phyloP scores from a whole-genome alignment of 345 rosid genomes.

The Tarenaya hassleriana region DNA sequence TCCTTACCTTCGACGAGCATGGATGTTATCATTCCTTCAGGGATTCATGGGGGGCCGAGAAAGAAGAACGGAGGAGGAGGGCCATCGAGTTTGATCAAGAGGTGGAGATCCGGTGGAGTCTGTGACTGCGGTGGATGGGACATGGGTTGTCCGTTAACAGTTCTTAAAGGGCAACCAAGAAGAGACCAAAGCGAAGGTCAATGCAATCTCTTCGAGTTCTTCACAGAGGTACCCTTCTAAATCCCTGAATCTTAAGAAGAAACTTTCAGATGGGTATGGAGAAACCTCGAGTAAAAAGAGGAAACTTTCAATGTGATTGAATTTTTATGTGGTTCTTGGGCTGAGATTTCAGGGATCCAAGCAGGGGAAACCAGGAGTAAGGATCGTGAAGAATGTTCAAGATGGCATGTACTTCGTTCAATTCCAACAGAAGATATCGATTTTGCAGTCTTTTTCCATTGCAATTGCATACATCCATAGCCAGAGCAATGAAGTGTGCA shows the following conservation, averaged over 20 bases:
- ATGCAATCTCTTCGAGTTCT: slow-evolving; percentile 46
- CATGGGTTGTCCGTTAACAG: slow-evolving; percentile 65
- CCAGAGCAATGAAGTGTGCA: slow-evolving; percentile 42
- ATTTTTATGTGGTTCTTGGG: neutral
- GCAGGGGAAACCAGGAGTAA: slow-evolving; percentile 33
- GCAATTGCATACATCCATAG: slow-evolving; percentile 66
- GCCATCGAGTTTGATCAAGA: slow-evolving; percentile 63
- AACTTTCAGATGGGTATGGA: neutral
- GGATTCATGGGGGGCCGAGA: slow-evolving; percentile 63
- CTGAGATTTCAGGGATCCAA: slow-evolving; percentile 41
- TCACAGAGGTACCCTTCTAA: slow-evolving; percentile 17
- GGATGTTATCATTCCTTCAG: slow-evolving; percentile 69
- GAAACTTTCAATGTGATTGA: slow-evolving; percentile 4
- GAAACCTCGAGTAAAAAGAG: neutral
- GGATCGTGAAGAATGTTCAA: slow-evolving; percentile 44
- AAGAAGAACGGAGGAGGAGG: slow-evolving; percentile 48
- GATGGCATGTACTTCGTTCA: slow-evolving; percentile 50
- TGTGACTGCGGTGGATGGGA: slow-evolving; percentile 98
- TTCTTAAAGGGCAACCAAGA: slow-evolving; percentile 37
- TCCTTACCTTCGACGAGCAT: slow-evolving; percentile 33
- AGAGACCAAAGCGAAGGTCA: slow-evolving; percentile 29
- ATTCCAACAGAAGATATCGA: slow-evolving; percentile 47
- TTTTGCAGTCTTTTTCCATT: slow-evolving; percentile 56
- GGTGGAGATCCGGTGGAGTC: slow-evolving; percentile 76
- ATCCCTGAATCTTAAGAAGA: neutral